Percentiles rank a stretch among this genome's conserved stretches.
phyloP scores from a whole-genome alignment of 805 yeast species.

The Candida berthetii region DNA sequence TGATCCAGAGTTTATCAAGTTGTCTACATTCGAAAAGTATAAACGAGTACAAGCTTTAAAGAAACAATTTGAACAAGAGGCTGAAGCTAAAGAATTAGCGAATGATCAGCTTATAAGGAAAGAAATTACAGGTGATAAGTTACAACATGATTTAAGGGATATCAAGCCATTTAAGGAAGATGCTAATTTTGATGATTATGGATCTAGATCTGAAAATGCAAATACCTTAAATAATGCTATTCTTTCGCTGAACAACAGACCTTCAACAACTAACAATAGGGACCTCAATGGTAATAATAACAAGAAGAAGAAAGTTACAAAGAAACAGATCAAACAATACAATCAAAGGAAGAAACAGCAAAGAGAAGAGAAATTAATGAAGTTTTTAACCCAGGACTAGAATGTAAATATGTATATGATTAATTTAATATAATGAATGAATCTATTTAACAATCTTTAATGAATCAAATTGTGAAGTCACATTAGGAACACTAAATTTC shows the following conservation, averaged over 20 bases:
- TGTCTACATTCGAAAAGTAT: constrained; percentile 8
- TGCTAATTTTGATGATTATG: constrained; percentile 4
- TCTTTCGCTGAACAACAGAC: background rate
- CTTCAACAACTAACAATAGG: background rate
- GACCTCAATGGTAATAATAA: background rate
- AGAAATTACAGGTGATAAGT: background rate
- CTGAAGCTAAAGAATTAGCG: background rate
- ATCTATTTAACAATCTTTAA: background rate
- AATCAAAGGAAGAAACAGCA: constrained; percentile 3
- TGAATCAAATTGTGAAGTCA: background rate
- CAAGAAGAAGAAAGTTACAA: constrained; percentile 1
- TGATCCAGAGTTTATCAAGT: constrained; percentile 4
- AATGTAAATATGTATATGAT: constrained; percentile 4
- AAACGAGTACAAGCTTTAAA: constrained; percentile 4
- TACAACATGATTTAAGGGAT: background rate
- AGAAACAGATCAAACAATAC: constrained; percentile 4
- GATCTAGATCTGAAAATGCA: constrained; percentile 2
- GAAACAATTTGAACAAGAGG: constrained; percentile 1
- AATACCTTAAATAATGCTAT: constrained; percentile 3
- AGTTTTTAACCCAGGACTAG: constrained; percentile 6
- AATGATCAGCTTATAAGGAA: background rate
- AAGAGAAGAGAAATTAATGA: constrained; percentile 2
- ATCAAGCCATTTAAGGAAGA: constrained; percentile 1
- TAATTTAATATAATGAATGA: constrained; percentile 1
- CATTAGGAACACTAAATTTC: background rate